These are phyloP conservation scores for Lactifluus pinguis DNA, from an alignment of 768 basidiomycete genomes.

Conservation along the genomic window DNA sequence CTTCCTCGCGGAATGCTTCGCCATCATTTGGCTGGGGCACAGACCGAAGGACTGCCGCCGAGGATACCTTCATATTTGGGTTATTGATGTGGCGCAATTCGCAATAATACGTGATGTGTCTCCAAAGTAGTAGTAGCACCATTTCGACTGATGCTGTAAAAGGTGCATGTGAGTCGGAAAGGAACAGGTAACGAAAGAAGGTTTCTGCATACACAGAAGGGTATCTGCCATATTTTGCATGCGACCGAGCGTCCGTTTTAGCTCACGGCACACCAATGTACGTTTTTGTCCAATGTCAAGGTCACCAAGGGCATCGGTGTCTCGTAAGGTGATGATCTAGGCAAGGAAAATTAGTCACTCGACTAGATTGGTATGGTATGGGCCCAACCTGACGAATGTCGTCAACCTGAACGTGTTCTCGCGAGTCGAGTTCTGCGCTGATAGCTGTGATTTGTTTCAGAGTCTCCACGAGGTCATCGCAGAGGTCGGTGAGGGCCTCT, in stretches of 20 bases:
- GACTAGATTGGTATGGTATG: background rate
- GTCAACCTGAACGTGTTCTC: slow-evolving; percentile 60
- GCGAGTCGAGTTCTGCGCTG: slow-evolving; percentile 60
- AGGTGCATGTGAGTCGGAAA: background rate
- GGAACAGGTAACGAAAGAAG: background rate
- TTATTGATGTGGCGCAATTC: slow-evolving; percentile 30
- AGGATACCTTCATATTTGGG: slow-evolving; percentile 36
- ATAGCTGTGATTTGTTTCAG: slow-evolving; percentile 62
- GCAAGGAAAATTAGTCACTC: no score
- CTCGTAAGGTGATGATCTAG: slow-evolving; percentile 44
- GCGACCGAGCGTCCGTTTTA: slow-evolving; percentile 37
- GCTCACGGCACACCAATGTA: slow-evolving; percentile 51
- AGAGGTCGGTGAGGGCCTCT: slow-evolving; percentile 54
- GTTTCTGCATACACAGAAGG: slow-evolving; percentile 41
- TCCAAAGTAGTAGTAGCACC: slow-evolving; percentile 70
- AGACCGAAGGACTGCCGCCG: slow-evolving; percentile 43
- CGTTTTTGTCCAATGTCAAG: slow-evolving; percentile 63
- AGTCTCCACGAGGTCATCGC: slow-evolving; percentile 48
- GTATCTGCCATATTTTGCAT: slow-evolving; percentile 42
- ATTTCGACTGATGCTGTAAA: slow-evolving; percentile 61
- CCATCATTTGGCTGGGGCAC: slow-evolving; percentile 44
- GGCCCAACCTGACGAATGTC: slow-evolving; percentile 63
- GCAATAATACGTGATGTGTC: slow-evolving; percentile 64
- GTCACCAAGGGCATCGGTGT: slow-evolving; percentile 49
- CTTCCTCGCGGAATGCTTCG: slow-evolving; percentile 49